Base-by-base conservation (phyloP, 139 green algal species). In the Chlamydomonas eustigma region DNA sequence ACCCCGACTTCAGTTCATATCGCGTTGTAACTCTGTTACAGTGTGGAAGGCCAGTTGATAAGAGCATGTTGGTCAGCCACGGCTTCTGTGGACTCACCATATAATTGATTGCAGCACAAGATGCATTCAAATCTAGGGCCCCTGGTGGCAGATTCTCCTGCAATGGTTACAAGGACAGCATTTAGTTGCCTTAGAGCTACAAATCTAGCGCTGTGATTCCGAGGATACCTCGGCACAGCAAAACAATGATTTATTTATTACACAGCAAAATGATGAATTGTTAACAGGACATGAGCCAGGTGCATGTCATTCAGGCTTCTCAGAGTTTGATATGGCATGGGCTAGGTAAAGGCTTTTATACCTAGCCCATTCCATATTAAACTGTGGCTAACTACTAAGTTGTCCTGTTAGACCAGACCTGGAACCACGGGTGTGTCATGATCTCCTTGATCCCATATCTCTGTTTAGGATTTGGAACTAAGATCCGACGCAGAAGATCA, bases 61-160 rank as follows among this genome's bases (percentile, higher is more conserved):
- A n/a, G n/a, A n/a, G n/a, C n/a, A n/a, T n/a, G n/a, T n/a, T n/a
- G n/a, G n/a, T n/a, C n/a, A n/a, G n/a, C n/a, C n/a, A n/a, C n/a
- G n/a, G n/a, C n/a, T n/a, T n/a, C n/a, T n/a, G n/a, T n/a, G n/a
- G n/a, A n/a, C 44, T 58, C 18, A 58, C 44, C 12, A 58, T 12
- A 18, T 58, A 58, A 18, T 58, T 58, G 44, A 58, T 18, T 12
- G 44, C 44, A 12, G 44, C 18, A 18, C 44, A 58, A 28, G 44
- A 58, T 18, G 44, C 44, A 58, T 74, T 74, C 33, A 74, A 35
- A 8, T 51, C 66, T 28, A 74, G 66, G 12, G 66, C 66, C 18
- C 66, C 66, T 51, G 66, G 18, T 33, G 66, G 66, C 18, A 74
- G 35, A 6, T 74, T 74, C n/a, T 8, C 18, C 25, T 58, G 44